Evolutionary conservation across 768 basidiomycete genomes (phyloP).

Genomic region (Mycena kentingensis): DNA sequence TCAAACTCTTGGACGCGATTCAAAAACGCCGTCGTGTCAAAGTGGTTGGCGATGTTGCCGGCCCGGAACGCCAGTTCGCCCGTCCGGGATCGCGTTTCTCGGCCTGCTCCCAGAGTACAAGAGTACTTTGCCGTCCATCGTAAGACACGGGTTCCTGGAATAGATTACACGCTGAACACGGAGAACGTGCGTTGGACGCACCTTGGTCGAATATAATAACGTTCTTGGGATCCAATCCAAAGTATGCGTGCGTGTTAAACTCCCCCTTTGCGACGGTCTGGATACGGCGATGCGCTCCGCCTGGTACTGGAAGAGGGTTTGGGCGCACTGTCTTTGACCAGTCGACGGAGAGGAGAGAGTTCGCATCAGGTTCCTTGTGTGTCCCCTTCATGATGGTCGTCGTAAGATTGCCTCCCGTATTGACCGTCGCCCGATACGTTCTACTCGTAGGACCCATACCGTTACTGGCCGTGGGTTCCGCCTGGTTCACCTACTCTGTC

Average conservation of each 20-base stretch:
- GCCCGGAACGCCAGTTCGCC: conserved; percentile 90
- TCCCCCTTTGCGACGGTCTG: conserved; percentile 72
- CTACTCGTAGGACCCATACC: too few species aligned
- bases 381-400: too few species aligned
- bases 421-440: too few species aligned
- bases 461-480: too few species aligned
- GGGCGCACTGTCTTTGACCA: too few species aligned
- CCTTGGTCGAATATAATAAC: conserved; percentile 98
- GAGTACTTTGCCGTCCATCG: conserved; percentile 91
- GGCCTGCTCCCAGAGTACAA: conserved; percentile 93
- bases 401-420: too few species aligned
- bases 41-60: conserved; percentile 97
- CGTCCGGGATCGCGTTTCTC: conserved; percentile 65
- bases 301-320: conserved; percentile 94
- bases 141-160: conserved; percentile 91
- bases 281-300: conserved; percentile 92
- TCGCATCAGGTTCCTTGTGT: too few species aligned
- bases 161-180: conserved; percentile 10
- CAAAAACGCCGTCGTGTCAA: conserved; percentile 89
- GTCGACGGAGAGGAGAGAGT: too few species aligned
- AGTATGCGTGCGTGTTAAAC: conserved; percentile 62
- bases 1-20: conserved; percentile 80
- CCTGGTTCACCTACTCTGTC: too few species aligned
- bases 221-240: conserved; percentile 78
- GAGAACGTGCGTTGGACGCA: conserved; percentile 36